Percentiles rank a stretch among this genome's conserved stretches.
phyloP scores from a whole-genome alignment of 192 early-diverging fungal genomes.

The Umbelopsis isabellina region DNA sequence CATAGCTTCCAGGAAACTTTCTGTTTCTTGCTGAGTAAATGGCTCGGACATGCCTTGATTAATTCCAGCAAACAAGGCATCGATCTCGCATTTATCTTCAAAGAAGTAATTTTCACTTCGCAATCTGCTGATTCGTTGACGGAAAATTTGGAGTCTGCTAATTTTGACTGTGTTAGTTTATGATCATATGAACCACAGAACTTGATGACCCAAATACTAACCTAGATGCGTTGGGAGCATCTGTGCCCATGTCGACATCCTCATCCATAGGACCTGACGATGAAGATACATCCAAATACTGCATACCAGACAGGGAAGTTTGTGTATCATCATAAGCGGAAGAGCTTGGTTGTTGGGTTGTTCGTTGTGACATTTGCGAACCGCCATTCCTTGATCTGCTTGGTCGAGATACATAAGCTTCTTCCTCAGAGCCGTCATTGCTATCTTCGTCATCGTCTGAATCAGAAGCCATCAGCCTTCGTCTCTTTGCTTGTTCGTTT shows the following conservation, averaged over 20 bases:
- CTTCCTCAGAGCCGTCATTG: constrained; percentile 28
- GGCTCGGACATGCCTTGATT: constrained; percentile 51
- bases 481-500: constrained; percentile 49
- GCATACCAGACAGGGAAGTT: constrained; percentile 7
- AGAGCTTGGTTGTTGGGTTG: not conserved
- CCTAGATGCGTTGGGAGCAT: not conserved
- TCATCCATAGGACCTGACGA: constrained; percentile 28
- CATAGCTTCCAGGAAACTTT: constrained; percentile 63
- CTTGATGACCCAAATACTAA: too few species aligned
- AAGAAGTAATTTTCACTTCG: constrained; percentile 43
- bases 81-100: constrained; percentile 57
- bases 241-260: constrained; percentile 32
- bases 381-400: constrained; percentile 25
- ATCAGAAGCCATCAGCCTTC: constrained; percentile 46
- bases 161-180: not conserved
- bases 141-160: constrained; percentile 49
- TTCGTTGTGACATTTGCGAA: constrained; percentile 2
- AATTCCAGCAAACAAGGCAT: constrained; percentile 56
- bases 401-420: constrained; percentile 8
- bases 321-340: not conserved
- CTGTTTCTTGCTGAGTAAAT: constrained; percentile 63
- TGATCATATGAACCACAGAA: too few species aligned
- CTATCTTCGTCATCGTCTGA: constrained; percentile 47
- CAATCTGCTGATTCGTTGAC: constrained; percentile 48
- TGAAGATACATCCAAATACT: constrained; percentile 11